Evolutionary conservation across 345 rosid genomes (phyloP), one percentile per base, ranked within the genome.

Genomic region (Mangifera indica): DNA sequence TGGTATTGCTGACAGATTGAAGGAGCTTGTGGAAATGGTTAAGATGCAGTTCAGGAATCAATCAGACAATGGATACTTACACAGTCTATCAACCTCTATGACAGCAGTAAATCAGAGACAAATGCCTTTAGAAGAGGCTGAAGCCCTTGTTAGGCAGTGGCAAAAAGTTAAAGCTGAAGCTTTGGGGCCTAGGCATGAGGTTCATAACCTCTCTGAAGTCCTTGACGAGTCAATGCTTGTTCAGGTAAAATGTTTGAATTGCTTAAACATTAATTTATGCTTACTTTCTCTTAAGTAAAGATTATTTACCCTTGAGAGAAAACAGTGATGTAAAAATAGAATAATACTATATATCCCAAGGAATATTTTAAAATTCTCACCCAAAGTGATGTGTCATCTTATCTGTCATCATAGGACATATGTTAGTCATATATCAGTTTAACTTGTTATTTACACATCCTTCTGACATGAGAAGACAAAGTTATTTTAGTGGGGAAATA

Each of bases 211-310:
- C 67, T 72, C 81, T 53, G 89, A 91, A 71, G 76, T 87, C 77
- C 99, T 95, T 80, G 98, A 92, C 37, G 98, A 87, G 78, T 85
- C 93, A 4, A 92, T 95, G 99, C 90, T 95, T 64, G 83, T 76
- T 77, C 93, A 95, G 98, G 99, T 95, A 80, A 78, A 54, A 56
- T 25, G 40, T 55, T 74, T 51, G 14, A 10, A 57, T 20, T 46
- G 22, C 58, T 48, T 59, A 25, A 13, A 5, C 51, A 45, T 25
- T 15, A 5, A 72, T 63, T 64, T 26, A 24, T 32, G 2, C 26
- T 29, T 72, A n/a, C n/a, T 60, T 18, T 13, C 13, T 29, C 14
- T 22, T 67, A 29, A 57, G 9, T 67, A 13, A 52, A 34, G 44
- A 10, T 26, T 57, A 46, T 59, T 26, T 37, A 37, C 5, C 25